phyloP scores from a whole-genome alignment of 805 yeast species.

The Deakozyma indianensis region DNA sequence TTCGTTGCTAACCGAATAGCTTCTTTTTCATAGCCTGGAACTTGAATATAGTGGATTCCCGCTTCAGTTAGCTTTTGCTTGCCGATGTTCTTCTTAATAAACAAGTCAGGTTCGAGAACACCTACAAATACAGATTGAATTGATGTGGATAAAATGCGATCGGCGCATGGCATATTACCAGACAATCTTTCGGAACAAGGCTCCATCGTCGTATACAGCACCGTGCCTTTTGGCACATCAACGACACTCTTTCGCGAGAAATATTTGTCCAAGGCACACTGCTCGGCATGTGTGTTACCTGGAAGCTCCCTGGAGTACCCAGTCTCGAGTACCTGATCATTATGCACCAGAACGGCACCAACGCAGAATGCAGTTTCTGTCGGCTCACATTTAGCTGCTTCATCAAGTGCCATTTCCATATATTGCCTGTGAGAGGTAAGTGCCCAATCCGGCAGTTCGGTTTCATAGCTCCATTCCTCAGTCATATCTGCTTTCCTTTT shows the following conservation, averaged over 20 bases:
- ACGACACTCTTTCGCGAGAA: slow-evolving; percentile 23
- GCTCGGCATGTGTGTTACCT: slow-evolving; percentile 97
- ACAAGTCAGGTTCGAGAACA: slow-evolving; percentile 77
- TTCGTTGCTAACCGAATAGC: slow-evolving; percentile 55
- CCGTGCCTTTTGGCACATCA: slow-evolving; percentile 59
- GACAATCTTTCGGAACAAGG: slow-evolving; percentile 85
- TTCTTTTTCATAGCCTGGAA: slow-evolving; percentile 70
- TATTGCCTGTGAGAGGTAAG: slow-evolving; percentile 36
- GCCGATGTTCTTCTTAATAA: slow-evolving; percentile 68
- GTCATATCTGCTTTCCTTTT: slow-evolving; percentile 11
- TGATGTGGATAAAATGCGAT: slow-evolving; percentile 47
- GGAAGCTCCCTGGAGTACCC: slow-evolving; percentile 86
- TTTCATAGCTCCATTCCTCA: slow-evolving; percentile 55
- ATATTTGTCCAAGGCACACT: slow-evolving; percentile 77
- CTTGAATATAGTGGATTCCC: slow-evolving; percentile 58
- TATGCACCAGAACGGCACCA: slow-evolving; percentile 73
- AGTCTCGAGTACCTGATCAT: slow-evolving; percentile 48
- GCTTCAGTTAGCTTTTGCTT: slow-evolving; percentile 33
- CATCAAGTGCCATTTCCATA: slow-evolving; percentile 64
- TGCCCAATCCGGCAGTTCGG: slow-evolving; percentile 79
- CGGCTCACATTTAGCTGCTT: slow-evolving; percentile 69
- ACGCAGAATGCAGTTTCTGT: slow-evolving; percentile 83
- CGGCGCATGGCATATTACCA: slow-evolving; percentile 81
- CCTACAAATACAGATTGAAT: slow-evolving; percentile 81
- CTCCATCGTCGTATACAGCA: slow-evolving; percentile 91